A percentile compares a stretch with the other conserved stretches of the same genome.
These are phyloP conservation scores for Cucumis sativus DNA, from an alignment of 306 rosid genomes.

Conservation along the genomic window DNA sequence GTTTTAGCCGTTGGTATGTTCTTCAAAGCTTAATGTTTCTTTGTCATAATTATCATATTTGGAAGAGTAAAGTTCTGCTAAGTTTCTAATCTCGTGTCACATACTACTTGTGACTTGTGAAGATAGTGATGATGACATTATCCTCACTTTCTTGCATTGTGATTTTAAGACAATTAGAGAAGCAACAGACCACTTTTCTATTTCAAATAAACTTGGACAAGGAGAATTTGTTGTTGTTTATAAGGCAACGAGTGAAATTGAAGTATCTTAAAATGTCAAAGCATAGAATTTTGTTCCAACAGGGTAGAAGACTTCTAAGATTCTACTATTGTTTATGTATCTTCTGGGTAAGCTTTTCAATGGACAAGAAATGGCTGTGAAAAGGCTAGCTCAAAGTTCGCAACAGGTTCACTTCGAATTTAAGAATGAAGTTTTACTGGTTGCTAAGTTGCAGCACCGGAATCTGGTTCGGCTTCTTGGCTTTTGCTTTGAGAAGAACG, in stretches of 20 bases:
- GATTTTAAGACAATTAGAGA: not conserved
- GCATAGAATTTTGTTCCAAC: not conserved
- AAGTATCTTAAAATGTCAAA: not conserved
- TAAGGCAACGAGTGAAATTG: not conserved
- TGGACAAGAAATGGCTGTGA: slow-evolving; percentile 9
- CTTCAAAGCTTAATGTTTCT: not conserved
- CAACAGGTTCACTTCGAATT: not conserved
- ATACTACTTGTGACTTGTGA: not conserved
- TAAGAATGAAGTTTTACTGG: slow-evolving; percentile 4
- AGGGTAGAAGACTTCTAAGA: not conserved
- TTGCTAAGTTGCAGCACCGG: slow-evolving; percentile 7
- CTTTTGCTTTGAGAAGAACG: not conserved
- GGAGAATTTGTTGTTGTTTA: slow-evolving; percentile 13
- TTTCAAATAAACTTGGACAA: slow-evolving; percentile 12
- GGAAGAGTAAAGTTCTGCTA: not conserved
- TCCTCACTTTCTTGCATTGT: not conserved
- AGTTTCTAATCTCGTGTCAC: not conserved
- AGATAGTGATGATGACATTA: not conserved
- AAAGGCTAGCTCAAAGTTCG: not conserved
- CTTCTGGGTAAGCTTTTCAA: not conserved
- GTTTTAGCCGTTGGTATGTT: not conserved
- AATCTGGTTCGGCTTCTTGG: slow-evolving; percentile 6
- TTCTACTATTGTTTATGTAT: not conserved
- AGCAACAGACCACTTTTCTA: slow-evolving; percentile 6
- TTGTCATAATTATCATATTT: not conserved